Evolutionary conservation across 1,284 basidiomycete species (phyloP), one percentile per base, ranked within the genome.

Genomic region (Agroathelia rolfsii): DNA sequence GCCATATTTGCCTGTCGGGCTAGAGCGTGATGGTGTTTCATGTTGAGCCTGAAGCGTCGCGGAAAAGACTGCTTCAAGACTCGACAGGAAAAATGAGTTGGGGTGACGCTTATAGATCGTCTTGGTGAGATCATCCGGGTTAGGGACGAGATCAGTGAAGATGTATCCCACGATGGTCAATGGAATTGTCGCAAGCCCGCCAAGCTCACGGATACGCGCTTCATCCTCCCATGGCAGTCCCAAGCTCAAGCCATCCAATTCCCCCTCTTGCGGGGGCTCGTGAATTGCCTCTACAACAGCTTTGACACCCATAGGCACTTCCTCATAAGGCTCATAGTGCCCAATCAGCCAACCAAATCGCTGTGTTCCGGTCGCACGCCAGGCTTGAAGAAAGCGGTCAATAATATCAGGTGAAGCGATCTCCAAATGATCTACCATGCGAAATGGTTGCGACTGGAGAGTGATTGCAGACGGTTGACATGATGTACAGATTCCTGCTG

Each of bases 251-350:
- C 95, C 95, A 55, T 99, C 95, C 0, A 92, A 61, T 53, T 97
- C 93, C 21, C 93, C 93, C 55, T 96, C 85, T 54, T 99, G 95
- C 22, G 86, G 82, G 11, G 95, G 90, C 54, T 99, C 95, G 52
- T 93, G 86, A 26, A 98, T 90, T 3, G 92, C 93, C 55, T 99
- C 95, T 1, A 98, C 93, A 2, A 98, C 87, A 2, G 90, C 90
- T 58, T 98, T 98, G 42, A 98, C 78, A 6, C 95, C 95, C 92
- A 98, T 95, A 0, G 95, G 95, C 2, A 97, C 94, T 48, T 92
- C 78, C 30, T 88, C 84, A 50, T 98, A 98, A 6, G 87, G 78
- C 49, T 92, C 88, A 48, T 93, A 96, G 38, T 75, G 75, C 2
- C 95, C 95, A 36, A 99, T 72, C 36, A 99, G 64, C 77, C 92